phyloP scores from a whole-genome alignment of 129 eudicot genomes.

The Tanacetum coccineum region DNA sequence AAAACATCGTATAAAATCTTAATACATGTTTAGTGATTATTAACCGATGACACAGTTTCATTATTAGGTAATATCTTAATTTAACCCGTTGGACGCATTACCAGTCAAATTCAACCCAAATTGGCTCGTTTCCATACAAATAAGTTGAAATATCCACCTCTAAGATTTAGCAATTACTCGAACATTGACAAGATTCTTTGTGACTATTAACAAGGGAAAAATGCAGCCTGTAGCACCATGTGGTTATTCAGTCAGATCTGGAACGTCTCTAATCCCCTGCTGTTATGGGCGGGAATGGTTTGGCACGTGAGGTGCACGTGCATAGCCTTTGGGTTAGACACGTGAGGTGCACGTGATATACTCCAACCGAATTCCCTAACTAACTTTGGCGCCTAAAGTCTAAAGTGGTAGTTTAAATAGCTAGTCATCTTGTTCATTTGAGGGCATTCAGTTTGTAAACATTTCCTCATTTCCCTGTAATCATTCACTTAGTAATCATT shows the following conservation, averaged over 20 bases:
- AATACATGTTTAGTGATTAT: neutral
- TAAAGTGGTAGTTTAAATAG: too few species aligned
- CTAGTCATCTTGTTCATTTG: too few species aligned
- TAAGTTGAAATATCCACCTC: neutral
- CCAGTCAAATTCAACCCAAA: neutral
- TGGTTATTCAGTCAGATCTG: slow-evolving; percentile 66
- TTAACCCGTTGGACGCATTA: neutral
- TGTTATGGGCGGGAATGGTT: too few species aligned
- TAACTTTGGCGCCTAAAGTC: too few species aligned
- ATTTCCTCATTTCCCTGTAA: too few species aligned
- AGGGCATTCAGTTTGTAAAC: too few species aligned
- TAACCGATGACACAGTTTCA: neutral
- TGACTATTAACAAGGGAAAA: slow-evolving; percentile 64
- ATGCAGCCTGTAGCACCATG: slow-evolving; percentile 66
- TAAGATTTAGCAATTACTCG: slow-evolving; percentile 30
- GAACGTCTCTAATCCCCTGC: too few species aligned
- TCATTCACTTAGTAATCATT: too few species aligned
- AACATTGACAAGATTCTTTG: slow-evolving; percentile 64
- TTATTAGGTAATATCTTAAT: neutral
- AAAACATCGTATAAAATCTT: neutral
- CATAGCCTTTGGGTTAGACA: too few species aligned
- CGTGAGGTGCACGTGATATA: too few species aligned
- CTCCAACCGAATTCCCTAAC: too few species aligned
- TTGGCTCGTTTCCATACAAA: neutral
- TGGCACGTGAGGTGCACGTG: too few species aligned